Evolutionary conservation across 768 basidiomycete genomes (phyloP).

Genomic region (Auriculariales sp.): DNA sequence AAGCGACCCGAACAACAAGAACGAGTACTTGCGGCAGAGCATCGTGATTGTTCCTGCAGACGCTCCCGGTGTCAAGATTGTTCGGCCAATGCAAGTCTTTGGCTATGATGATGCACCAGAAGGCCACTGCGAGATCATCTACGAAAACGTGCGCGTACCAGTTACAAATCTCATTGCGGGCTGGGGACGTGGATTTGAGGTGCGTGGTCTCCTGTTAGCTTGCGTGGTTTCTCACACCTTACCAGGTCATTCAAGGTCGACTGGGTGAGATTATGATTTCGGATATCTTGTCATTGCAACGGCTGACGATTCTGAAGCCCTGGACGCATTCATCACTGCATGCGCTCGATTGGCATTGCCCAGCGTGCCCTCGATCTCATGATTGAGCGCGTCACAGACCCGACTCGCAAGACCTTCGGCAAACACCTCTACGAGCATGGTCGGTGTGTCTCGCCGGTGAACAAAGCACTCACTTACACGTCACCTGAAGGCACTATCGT

Average conservation of each 20-base stretch:
- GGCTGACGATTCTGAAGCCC: conserved; percentile 35
- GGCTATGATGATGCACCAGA: conserved; percentile 94
- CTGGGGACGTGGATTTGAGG: conserved; percentile 93
- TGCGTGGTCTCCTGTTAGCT: conserved; percentile 13
- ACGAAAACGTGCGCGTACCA: conserved; percentile 87
- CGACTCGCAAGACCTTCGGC: conserved; percentile 82
- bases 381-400: conserved; percentile 87
- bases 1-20: conserved; percentile 74
- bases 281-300: background rate
- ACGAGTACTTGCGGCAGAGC: conserved; percentile 72
- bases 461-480: background rate
- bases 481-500: conserved; percentile 57
- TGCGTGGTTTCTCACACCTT: background rate
- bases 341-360: conserved; percentile 90
- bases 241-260: conserved; percentile 86
- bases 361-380: conserved; percentile 73
- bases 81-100: conserved; percentile 88
- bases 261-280: conserved; percentile 47
- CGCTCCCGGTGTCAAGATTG: conserved; percentile 70
- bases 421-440: conserved; percentile 88
- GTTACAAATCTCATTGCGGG: conserved; percentile 71
- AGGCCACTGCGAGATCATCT: conserved; percentile 91
- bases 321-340: conserved; percentile 94
- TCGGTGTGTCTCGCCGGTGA: conserved; percentile 15
- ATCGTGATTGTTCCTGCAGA: conserved; percentile 90